Base-by-base conservation (phyloP, 371 early-diverging fungal genomes). In the Zychaea mexicana region DNA sequence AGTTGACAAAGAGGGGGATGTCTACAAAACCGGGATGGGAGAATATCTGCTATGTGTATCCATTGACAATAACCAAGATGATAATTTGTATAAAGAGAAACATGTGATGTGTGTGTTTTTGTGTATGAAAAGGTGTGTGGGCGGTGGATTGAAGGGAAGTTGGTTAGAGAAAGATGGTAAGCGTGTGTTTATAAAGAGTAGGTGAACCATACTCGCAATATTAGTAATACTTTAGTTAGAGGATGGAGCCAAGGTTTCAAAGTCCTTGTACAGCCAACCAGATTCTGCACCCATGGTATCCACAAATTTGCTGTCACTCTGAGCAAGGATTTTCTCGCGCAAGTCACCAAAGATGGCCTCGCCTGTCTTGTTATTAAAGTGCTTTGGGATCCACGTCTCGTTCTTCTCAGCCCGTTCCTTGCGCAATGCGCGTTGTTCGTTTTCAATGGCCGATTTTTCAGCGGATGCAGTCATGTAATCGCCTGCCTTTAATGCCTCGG, bases 371-470 rank as follows among this genome's bases (percentile, higher is more conserved):
- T 76, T 76, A 8, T 36, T 65, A 57, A 89, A 91, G 47, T 80
- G 58, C 26, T 64, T 33, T 9, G 89, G 89, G 39, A 64, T 71
- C 89, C 92, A 92, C 39, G 68, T 79, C 39, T 83, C 80, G 28
- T 81, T 82, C 22, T 71, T 68, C 27, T 82, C 84, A 10, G 78
- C 83, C 19, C 94, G 88, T 45, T 82, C 80, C 75, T 86, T 89
- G 45, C 91, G 87, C 65, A 88, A 57, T 17, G 82, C 81, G 8
- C 94, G 83, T 71, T 93, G 92, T 31, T 77, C 76, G 27, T 92
- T 90, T 68, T 93, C 94, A 57, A 93, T 88, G 1, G 67, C 75
- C 3, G 90, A 78, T 71, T 93, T 93, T 60, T 88, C 85, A 53
- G 71, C 70, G 6, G 90, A 89, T 0, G 94, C 94, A 2, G 83